A percentile compares a stretch with the other conserved stretches of the same genome.
Conservation (phyloP, 768 basidiomycete species). For the Hirschioporus abietinus region DNA sequence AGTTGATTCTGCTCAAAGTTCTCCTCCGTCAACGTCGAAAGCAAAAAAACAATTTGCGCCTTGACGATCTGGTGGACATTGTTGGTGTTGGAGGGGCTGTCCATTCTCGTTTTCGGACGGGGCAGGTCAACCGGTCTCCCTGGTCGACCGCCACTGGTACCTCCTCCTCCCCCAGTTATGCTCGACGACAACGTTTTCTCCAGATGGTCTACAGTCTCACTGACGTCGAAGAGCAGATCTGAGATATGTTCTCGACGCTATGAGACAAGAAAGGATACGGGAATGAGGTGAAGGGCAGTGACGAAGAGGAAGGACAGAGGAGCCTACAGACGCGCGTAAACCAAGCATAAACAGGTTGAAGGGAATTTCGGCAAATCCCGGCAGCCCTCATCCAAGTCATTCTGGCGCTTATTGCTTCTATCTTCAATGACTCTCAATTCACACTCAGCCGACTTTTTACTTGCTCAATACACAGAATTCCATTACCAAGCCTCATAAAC, state of each 20-base stretch:
- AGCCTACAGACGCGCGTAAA: background rate
- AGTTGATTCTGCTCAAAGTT: conserved; percentile 91
- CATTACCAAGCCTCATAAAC: background rate
- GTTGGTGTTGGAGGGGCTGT: conserved; percentile 77
- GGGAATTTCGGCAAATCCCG: background rate
- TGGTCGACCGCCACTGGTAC: conserved; percentile 1
- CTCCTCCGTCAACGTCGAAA: conserved; percentile 94
- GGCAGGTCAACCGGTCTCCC: background rate
- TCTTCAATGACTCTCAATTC: background rate
- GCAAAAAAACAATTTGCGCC: conserved; percentile 95
- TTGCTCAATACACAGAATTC: background rate
- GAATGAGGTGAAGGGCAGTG: conserved; percentile 1
- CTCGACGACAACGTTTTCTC: background rate
- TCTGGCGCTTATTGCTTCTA: background rate
- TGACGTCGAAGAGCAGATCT: background rate
- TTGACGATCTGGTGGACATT: conserved; percentile 85
- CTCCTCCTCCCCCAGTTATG: background rate
- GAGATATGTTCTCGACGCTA: background rate
- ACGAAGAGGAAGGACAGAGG: background rate
- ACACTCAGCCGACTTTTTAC: background rate
- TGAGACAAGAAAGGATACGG: background rate
- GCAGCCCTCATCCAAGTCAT: background rate
- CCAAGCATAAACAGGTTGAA: background rate
- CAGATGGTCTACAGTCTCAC: background rate
- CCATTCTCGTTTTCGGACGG: conserved; percentile 38